A percentile compares a stretch with the other conserved stretches of the same genome.
Conservation (phyloP, 2,329 filamentous ascomycete genomes). For the Diplodia mutila region DNA sequence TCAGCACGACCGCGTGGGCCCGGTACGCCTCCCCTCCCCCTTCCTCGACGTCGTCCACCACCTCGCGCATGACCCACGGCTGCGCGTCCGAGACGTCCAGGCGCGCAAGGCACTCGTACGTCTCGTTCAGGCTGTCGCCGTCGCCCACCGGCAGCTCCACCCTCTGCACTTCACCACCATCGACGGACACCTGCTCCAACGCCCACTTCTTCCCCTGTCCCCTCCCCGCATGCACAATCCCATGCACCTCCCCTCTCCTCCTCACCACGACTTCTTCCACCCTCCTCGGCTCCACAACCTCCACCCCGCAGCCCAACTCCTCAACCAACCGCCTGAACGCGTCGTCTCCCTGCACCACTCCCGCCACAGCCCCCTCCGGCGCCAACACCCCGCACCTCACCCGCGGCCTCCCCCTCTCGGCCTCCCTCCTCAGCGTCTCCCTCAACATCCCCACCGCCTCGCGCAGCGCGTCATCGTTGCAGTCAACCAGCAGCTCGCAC, state of each 20-base stretch:
- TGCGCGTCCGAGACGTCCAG: background rate
- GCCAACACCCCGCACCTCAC: constrained; percentile 8
- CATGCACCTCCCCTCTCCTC: constrained; percentile 14
- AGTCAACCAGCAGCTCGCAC: background rate
- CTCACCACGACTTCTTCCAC: constrained; percentile 3
- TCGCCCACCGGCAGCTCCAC: background rate
- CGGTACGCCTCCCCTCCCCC: background rate
- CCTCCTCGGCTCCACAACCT: background rate
- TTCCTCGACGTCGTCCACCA: background rate
- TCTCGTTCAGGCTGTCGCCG: constrained; percentile 1
- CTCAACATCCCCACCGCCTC: background rate
- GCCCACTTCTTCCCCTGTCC: background rate
- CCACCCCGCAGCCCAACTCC: background rate
- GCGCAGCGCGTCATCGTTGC: background rate
- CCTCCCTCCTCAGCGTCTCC: background rate
- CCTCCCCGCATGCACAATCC: background rate
- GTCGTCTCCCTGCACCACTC: background rate
- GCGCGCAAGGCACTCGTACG: constrained; percentile 14
- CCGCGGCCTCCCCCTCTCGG: background rate
- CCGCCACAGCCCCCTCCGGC: background rate
- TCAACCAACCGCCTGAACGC: background rate
- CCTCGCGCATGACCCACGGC: constrained; percentile 22
- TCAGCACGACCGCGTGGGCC: constrained; percentile 1
- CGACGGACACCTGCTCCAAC: background rate
- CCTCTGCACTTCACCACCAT: background rate